Base-by-base conservation (phyloP, 768 basidiomycete genomes). In the Macrolepiota albuminosa region DNA sequence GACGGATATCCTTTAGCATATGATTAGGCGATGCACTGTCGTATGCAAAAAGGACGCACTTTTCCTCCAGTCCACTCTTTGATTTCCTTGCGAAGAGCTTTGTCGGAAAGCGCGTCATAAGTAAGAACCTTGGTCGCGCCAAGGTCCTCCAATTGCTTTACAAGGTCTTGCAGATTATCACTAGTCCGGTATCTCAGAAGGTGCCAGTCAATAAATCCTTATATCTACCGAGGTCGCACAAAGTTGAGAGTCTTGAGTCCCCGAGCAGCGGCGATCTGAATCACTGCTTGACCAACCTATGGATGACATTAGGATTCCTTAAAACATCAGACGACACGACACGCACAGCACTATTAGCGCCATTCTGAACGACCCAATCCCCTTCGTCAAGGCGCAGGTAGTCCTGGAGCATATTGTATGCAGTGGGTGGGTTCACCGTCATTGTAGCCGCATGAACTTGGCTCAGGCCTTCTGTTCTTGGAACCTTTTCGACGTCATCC, bases 301-400 rank as follows among this genome's bases (percentile, higher is more conserved):
- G n/a, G 13, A 14, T 8, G 63, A 53, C 45, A 55, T 36, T 18
- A 58, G 48, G 56, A 54, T 11, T 58, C 66, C 33, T 51, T 37
- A 16, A 43, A 21, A 13, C 8, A 47, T 24, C 14, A 36, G 37
- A n/a, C 45, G 36, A 51, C 16, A 54, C 37, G 10, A 54, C 16
- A 73, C 85, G 51, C 59, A 91, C 92, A 21, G 89, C 88, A 64
- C 89, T 89, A 65, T 95, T 95, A 21, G 86, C 87, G 31, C 91
- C 93, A 62, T 94, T 95, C 71, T 95, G 93, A 11, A 95, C 69
- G 16, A 95, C 78, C 87, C 87, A 94, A 50, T 91, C 89, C 4
- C 87, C 91, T 51, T 79, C 76, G 54, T 82, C 62, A 46, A 93
- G 79, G 39, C 77, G 65, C 6, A 85, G 79, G 70, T 87, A 93